These are phyloP conservation scores for Cyberlindnera japonica DNA, from an alignment of 805 yeast genomes.

Conservation along the genomic window DNA sequence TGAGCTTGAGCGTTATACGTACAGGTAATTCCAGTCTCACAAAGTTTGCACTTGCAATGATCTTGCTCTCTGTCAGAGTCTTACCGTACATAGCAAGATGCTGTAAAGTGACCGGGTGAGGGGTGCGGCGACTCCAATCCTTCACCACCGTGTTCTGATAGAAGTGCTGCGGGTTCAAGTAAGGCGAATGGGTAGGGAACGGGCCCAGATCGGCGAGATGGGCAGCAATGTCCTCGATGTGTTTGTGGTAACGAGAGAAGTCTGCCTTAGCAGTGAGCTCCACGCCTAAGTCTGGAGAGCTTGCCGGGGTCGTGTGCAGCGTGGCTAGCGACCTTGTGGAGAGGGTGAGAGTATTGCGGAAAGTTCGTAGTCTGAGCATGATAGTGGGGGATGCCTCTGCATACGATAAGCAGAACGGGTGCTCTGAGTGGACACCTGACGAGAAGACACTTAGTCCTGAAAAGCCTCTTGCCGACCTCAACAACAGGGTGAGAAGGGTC, in stretches of 20 bases:
- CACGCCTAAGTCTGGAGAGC: background rate
- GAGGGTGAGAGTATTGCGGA: background rate
- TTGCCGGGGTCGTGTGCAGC: background rate
- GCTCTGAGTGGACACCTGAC: no score
- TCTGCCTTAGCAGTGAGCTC: conserved; percentile 28
- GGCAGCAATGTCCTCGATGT: conserved; percentile 30
- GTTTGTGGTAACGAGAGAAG: conserved; percentile 33
- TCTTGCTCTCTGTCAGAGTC: conserved; percentile 67
- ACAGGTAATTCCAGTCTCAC: conserved; percentile 83
- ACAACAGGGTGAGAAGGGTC: no score
- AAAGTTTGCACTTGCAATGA: conserved; percentile 81
- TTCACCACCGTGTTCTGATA: conserved; percentile 74
- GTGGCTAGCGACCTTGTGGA: background rate
- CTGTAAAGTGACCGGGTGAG: conserved; percentile 86
- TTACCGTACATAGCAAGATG: conserved; percentile 90
- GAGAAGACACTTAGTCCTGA: no score
- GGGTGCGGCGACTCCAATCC: conserved; percentile 58
- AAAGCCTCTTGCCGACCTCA: no score
- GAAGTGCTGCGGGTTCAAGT: conserved; percentile 69
- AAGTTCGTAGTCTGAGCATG: no score
- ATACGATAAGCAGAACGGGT: no score
- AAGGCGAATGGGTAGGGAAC: conserved; percentile 38
- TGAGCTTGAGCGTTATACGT: conserved; percentile 73
- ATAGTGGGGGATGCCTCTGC: no score
- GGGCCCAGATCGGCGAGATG: conserved; percentile 37